Evolutionary conservation across 371 early-diverging fungal genomes (phyloP).

Genomic region (Zychaea mexicana): DNA sequence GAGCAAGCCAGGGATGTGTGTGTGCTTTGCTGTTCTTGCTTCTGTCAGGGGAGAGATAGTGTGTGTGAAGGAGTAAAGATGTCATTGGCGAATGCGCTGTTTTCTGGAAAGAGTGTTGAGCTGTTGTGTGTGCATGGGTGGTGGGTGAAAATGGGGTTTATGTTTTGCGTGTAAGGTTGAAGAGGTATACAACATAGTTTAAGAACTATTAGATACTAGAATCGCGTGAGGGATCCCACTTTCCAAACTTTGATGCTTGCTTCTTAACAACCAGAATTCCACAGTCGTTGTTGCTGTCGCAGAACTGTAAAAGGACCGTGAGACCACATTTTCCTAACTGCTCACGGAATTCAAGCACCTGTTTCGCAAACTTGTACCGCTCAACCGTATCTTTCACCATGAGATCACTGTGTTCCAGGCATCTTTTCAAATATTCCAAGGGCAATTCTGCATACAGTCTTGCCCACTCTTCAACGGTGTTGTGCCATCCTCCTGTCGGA

Average conservation of each 20-base stretch:
- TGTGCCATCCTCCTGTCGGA: neutral
- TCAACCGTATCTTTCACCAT: conserved; percentile 36
- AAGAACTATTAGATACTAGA: neutral
- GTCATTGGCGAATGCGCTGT: neutral
- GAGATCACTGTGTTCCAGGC: conserved; percentile 36
- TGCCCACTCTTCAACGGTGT: conserved; percentile 15
- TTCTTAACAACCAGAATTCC: conserved; percentile 25
- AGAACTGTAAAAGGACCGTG: conserved; percentile 33
- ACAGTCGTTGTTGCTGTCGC: conserved; percentile 12
- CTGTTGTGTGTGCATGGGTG: neutral
- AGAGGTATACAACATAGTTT: neutral
- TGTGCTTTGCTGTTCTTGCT: neutral
- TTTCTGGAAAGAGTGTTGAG: neutral
- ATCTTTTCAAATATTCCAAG: conserved; percentile 35
- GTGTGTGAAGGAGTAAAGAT: neutral
- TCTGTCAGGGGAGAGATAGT: neutral
- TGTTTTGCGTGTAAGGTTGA: neutral
- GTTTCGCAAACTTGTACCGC: conserved; percentile 33
- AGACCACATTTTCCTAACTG: conserved; percentile 15
- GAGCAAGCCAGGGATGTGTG: neutral
- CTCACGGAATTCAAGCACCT: conserved; percentile 25
- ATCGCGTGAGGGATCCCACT: conserved; percentile 33
- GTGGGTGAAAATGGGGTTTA: neutral
- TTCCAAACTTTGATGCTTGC: conserved; percentile 28
- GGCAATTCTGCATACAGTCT: conserved; percentile 35